Percentiles rank a stretch among this genome's conserved stretches.
These are phyloP conservation scores for Russula griseocarnosa DNA, from an alignment of 768 basidiomycete species.

Conservation along the genomic window DNA sequence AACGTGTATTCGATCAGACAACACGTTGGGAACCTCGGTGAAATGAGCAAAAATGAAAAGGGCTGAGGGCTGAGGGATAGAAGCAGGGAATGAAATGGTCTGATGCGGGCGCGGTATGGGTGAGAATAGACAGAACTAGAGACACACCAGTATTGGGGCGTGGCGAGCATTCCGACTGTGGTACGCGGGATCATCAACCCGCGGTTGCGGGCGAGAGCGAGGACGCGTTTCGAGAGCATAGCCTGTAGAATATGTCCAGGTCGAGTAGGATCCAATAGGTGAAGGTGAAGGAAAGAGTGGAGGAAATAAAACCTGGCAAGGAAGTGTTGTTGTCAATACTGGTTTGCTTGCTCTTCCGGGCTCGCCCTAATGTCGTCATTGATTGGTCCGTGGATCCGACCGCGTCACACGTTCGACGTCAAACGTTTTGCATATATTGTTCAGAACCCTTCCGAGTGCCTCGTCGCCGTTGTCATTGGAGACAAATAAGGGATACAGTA, in stretches of 20 bases:
- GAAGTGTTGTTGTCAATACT: background rate
- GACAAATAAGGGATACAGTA: constrained; percentile 4
- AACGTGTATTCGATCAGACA: constrained; percentile 20
- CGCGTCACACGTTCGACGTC: background rate
- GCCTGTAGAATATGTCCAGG: background rate
- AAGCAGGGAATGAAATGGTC: background rate
- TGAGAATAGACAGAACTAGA: background rate
- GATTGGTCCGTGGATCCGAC: constrained; percentile 6
- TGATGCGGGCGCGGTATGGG: background rate
- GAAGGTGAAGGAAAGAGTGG: constrained; percentile 1
- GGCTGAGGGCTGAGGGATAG: constrained; percentile 9
- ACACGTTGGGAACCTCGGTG: background rate
- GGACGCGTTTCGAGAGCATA: constrained; percentile 30
- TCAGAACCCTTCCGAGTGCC: background rate
- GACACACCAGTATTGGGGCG: constrained; percentile 27
- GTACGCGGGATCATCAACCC: constrained; percentile 25
- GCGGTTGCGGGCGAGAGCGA: constrained; percentile 25
- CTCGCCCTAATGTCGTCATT: background rate
- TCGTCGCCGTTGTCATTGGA: background rate
- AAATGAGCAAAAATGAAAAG: background rate
- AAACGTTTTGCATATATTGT: background rate
- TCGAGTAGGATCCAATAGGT: background rate
- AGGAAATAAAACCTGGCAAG: background rate
- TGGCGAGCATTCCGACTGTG: constrained; percentile 19
- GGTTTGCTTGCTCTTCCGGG: background rate